Evolutionary conservation across 305 asterid species (phyloP), one percentile per base, ranked within the genome.

Genomic region (Fraxinus ornus): DNA sequence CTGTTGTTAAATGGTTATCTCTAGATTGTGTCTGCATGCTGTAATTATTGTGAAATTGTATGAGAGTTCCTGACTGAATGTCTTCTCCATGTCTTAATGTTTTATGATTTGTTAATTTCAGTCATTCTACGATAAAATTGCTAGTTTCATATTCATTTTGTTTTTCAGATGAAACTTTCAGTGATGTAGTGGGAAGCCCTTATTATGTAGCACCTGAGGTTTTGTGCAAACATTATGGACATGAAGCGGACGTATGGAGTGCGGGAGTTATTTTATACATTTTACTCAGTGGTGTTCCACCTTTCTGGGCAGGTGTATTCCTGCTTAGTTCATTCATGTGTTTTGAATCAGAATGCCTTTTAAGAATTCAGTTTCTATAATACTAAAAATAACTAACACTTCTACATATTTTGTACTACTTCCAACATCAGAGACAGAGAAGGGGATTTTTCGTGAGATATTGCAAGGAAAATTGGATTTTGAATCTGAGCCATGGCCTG

Each of bases 131-230:
- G 55, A 35, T 75, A 78, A 49, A 77, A 75, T 19, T 70, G 47
- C 68, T 57, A 15, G 70, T 73, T 19, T 79, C 79, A 78, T 78
- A 12, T 80, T 60, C 44, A 47, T 55, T 47, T 0, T 83, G 21
- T 47, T 57, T 28, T 79, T 52, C 89, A 95, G 98, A 93, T 75
- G 98, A 95, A 86, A 87, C 89, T 74, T 93, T 95, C 86, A 68
- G 87, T 24, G 98, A 95, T 83, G 98, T 95, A 33, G 98, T 95
- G 77, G 98, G 98, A 72, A 95, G 98, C 89, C 98, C 98, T 84
- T 95, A 93, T 83, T 95, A 95, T 74, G 98, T 95, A 80, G 98
- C 98, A 78, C 98, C 98, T 9, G 98, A 95, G 88, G 98, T 95
- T 84, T 84, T 95, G 76, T 91, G 92, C 84, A 93, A 92, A 93